These are phyloP conservation scores for Cryptococcus sp. DNA, from an alignment of 1,284 basidiomycete genomes.

Conservation along the genomic window DNA sequence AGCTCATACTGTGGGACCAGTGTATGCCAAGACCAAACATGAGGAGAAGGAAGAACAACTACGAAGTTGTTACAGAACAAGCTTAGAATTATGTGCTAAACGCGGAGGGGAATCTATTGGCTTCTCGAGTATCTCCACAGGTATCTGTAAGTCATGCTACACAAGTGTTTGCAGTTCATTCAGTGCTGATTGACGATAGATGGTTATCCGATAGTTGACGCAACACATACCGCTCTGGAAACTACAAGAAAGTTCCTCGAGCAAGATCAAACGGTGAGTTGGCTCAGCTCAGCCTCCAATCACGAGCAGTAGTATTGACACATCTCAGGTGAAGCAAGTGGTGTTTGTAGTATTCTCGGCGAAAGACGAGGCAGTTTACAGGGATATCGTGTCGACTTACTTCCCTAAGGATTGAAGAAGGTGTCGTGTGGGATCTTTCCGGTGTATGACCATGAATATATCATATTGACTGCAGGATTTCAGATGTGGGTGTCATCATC, in stretches of 20 bases:
- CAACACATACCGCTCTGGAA: conserved; percentile 37
- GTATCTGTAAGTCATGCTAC: conserved; percentile 38
- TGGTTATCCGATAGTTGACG: conserved; percentile 45
- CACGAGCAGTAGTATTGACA: neutral
- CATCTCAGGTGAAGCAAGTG: conserved; percentile 34
- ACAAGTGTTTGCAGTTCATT: neutral
- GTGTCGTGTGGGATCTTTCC: too few relatives aligned
- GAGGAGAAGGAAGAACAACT: conserved; percentile 58
- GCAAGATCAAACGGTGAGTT: conserved; percentile 26
- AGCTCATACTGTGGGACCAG: conserved; percentile 87
- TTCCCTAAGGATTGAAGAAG: conserved; percentile 20
- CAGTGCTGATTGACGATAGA: conserved; percentile 18
- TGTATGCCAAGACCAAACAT: conserved; percentile 55
- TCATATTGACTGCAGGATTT: too few relatives aligned
- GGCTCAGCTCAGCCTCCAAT: neutral
- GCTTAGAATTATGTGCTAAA: conserved; percentile 60
- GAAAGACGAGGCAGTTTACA: conserved; percentile 37
- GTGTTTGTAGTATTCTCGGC: conserved; percentile 43
- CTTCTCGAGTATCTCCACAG: conserved; percentile 32
- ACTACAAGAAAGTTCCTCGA: conserved; percentile 34
- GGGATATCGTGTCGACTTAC: conserved; percentile 19
- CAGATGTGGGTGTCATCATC: too few relatives aligned
- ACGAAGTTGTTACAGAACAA: conserved; percentile 65
- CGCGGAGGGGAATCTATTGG: conserved; percentile 65
- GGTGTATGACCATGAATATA: too few relatives aligned